A percentile compares a stretch with the other conserved stretches of the same genome.
Evolutionary conservation across 805 yeast species (phyloP).

Genomic region (Vanderwaltozyma verrucispora): DNA sequence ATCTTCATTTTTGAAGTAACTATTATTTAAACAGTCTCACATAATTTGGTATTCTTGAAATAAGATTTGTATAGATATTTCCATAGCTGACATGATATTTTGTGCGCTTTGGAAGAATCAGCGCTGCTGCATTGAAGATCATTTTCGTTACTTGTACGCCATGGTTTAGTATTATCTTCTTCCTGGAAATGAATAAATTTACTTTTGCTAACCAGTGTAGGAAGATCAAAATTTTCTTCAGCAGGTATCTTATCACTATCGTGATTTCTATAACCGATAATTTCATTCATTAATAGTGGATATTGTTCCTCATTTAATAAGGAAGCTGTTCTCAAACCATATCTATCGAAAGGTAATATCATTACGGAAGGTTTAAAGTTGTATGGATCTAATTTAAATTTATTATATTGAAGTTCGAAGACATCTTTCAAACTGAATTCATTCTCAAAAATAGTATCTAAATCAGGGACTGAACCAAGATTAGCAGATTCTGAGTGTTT

Average conservation of each 20-base stretch:
- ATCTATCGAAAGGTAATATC: slow-evolving; percentile 17
- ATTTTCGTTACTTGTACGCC: slow-evolving; percentile 29
- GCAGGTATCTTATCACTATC: neutral
- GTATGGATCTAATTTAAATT: neutral
- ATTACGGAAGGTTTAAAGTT: slow-evolving; percentile 12
- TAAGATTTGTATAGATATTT: neutral
- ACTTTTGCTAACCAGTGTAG: slow-evolving; percentile 23
- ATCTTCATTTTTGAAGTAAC: too few species aligned
- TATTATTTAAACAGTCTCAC: neutral
- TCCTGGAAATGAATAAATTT: slow-evolving; percentile 52
- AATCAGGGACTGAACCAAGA: slow-evolving; percentile 4
- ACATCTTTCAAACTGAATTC: slow-evolving; percentile 7
- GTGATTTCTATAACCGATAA: slow-evolving; percentile 10
- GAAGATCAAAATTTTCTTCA: slow-evolving; percentile 6
- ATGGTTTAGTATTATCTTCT: slow-evolving; percentile 53
- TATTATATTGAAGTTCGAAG: slow-evolving; percentile 1
- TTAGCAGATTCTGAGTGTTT: slow-evolving; percentile 1
- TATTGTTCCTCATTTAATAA: slow-evolving; percentile 9
- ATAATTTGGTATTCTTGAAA: neutral
- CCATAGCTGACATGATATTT: neutral
- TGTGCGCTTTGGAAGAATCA: neutral
- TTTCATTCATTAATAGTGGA: slow-evolving; percentile 10
- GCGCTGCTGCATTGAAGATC: slow-evolving; percentile 10
- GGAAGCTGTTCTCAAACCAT: slow-evolving; percentile 16
- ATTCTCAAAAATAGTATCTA: slow-evolving; percentile 8